Evolutionary conservation across 169 alveolate species (phyloP).

Genomic region (Plasmodium vivax): DNA sequence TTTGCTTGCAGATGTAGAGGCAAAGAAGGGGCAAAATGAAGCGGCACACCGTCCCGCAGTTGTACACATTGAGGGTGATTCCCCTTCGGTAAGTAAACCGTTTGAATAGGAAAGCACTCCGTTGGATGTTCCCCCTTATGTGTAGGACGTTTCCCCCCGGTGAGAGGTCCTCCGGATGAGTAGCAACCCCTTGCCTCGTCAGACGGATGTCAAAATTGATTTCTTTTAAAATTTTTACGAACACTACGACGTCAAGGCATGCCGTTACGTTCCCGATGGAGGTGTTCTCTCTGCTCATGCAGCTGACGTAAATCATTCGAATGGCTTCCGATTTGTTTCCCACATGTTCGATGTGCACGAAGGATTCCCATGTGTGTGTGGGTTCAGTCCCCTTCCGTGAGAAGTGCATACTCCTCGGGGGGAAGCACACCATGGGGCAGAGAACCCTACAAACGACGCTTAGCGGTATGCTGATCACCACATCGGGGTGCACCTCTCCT

Average conservation of each 20-base stretch:
- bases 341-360: not conserved
- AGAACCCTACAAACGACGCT: not conserved
- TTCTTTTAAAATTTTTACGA: slow-evolving; percentile 19
- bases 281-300: slow-evolving; percentile 4
- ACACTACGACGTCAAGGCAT: slow-evolving; percentile 22
- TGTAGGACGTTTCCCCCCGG: not conserved
- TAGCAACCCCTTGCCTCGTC: not conserved
- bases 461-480: not conserved
- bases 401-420: not conserved
- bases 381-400: not conserved
- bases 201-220: not conserved
- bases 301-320: not conserved
- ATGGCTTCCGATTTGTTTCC: slow-evolving; percentile 38
- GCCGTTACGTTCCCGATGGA: slow-evolving; percentile 1
- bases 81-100: not conserved
- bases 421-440: not conserved
- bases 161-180: not conserved
- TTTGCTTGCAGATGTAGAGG: slow-evolving; percentile 46
- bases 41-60: slow-evolving; percentile 54
- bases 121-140: slow-evolving; percentile 15
- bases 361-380: not conserved
- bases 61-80: slow-evolving; percentile 5
- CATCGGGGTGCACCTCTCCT: slow-evolving; percentile 1
- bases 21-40: slow-evolving; percentile 34
- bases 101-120: slow-evolving; percentile 2